Percentiles rank a stretch among this genome's conserved stretches.
Evolutionary conservation across 257 asterid genomes (phyloP).

Genomic region (Catharanthus roseus): DNA sequence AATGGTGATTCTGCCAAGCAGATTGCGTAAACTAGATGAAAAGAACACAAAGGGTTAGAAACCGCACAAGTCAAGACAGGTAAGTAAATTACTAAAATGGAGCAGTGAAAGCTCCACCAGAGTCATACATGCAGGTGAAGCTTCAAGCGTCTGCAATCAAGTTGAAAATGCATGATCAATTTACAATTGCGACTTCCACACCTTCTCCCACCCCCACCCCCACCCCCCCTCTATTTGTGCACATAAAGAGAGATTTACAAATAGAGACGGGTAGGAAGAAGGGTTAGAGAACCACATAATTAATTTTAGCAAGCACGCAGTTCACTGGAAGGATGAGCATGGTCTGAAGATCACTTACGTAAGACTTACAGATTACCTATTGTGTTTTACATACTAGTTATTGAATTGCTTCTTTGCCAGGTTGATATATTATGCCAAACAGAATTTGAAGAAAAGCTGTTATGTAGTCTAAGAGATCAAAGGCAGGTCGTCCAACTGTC

Average conservation of each 20-base stretch:
- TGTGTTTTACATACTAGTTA: background rate
- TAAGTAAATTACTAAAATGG: background rate
- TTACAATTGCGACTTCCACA: background rate
- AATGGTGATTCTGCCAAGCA: conserved; percentile 62
- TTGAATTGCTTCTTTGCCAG: background rate
- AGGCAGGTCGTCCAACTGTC: no score
- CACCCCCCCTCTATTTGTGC: background rate
- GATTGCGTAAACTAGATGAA: conserved; percentile 62
- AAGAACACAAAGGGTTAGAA: conserved; percentile 14
- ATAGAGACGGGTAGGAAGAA: background rate
- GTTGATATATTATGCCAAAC: background rate
- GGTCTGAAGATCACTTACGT: background rate
- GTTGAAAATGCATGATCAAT: background rate
- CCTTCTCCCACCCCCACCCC: background rate
- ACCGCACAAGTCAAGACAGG: conserved; percentile 10
- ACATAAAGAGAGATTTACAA: background rate
- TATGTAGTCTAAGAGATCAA: background rate
- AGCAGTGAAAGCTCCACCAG: background rate
- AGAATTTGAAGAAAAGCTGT: background rate
- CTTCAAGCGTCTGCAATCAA: background rate
- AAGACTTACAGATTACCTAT: background rate
- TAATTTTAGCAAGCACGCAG: background rate
- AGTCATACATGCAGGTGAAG: background rate
- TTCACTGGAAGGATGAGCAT: background rate
- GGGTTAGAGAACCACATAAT: background rate